Evolutionary conservation across 306 rosid species (phyloP).

Genomic region (Gastrolobium villosum): DNA sequence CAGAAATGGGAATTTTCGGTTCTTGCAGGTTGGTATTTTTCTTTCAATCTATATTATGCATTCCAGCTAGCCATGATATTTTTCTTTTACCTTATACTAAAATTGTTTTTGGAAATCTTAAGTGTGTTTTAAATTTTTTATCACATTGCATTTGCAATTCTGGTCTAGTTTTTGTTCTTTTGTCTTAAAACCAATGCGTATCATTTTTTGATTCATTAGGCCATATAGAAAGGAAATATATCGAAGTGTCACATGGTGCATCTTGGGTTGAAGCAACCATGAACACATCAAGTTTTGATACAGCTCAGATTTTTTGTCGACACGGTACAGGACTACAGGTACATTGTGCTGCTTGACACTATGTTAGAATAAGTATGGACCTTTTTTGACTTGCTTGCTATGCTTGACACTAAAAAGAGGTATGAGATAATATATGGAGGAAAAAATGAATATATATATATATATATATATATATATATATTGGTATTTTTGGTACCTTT

Average conservation of each 20-base stretch:
- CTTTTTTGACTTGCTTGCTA: slow-evolving; percentile 52
- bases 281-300: slow-evolving; percentile 89
- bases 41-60: slow-evolving; percentile 7
- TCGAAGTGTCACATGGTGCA: slow-evolving; percentile 90
- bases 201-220: slow-evolving; percentile 62
- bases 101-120: slow-evolving; percentile 28
- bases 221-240: slow-evolving; percentile 82
- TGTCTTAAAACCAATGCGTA: slow-evolving; percentile 40
- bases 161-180: slow-evolving; percentile 37
- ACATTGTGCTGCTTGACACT: slow-evolving; percentile 42
- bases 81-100: slow-evolving; percentile 35
- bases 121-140: slow-evolving; percentile 34
- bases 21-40: too few species aligned
- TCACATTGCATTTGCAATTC: slow-evolving; percentile 31
- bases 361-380: slow-evolving; percentile 34
- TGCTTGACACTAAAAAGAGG: too few species aligned
- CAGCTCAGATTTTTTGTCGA: slow-evolving; percentile 86
- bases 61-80: slow-evolving; percentile 29
- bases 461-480: too few species aligned
- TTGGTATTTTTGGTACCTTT: too few species aligned
- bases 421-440: too few species aligned
- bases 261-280: slow-evolving; percentile 97
- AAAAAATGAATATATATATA: too few species aligned
- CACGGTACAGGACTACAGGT: slow-evolving; percentile 96
- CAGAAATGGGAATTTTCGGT: slow-evolving; percentile 86